A percentile compares a stretch with the other conserved stretches of the same genome.
Evolutionary conservation across 495 filamentous ascomycete species (phyloP).

Genomic region (Poronia punctata): DNA sequence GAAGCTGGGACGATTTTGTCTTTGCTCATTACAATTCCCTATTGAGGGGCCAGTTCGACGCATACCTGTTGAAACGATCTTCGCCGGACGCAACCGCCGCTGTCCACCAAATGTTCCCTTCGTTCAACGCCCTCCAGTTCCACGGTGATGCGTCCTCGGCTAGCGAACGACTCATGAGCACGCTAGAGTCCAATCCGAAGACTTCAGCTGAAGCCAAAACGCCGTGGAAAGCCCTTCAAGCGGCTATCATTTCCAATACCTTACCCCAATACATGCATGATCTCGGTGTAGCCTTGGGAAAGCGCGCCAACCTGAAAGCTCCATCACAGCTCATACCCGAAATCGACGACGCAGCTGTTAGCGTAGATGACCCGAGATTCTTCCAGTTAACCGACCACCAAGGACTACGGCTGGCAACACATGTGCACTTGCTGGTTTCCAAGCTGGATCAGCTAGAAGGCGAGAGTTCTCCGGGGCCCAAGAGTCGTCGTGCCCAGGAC

Average conservation of each 20-base stretch:
- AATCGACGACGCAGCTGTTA: slow-evolving; percentile 19
- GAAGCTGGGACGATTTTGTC: slow-evolving; percentile 82
- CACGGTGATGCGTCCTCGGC: slow-evolving; percentile 45
- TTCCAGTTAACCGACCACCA: slow-evolving; percentile 48
- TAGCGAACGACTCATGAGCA: slow-evolving; percentile 42
- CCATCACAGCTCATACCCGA: slow-evolving; percentile 45
- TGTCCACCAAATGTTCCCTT: slow-evolving; percentile 36
- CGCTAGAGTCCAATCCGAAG: slow-evolving; percentile 40
- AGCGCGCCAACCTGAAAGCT: slow-evolving; percentile 41
- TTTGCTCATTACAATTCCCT: slow-evolving; percentile 83
- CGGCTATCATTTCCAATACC: slow-evolving; percentile 53
- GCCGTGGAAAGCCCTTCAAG: slow-evolving; percentile 59
- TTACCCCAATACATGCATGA: slow-evolving; percentile 50
- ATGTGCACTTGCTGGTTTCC: slow-evolving; percentile 44
- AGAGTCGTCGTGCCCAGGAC: slow-evolving; percentile 40
- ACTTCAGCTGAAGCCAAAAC: slow-evolving; percentile 43
- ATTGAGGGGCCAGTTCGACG: slow-evolving; percentile 62
- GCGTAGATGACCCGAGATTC: slow-evolving; percentile 32
- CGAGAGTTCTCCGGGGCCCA: slow-evolving; percentile 29
- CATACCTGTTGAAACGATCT: slow-evolving; percentile 45
- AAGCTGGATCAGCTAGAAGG: slow-evolving; percentile 47
- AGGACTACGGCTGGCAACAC: slow-evolving; percentile 53
- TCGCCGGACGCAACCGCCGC: slow-evolving; percentile 32
- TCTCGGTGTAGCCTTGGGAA: slow-evolving; percentile 50
- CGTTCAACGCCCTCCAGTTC: slow-evolving; percentile 48